Evolutionary conservation across 2,329 filamentous ascomycete species (phyloP).

Genomic region (Macrophomina tecta): DNA sequence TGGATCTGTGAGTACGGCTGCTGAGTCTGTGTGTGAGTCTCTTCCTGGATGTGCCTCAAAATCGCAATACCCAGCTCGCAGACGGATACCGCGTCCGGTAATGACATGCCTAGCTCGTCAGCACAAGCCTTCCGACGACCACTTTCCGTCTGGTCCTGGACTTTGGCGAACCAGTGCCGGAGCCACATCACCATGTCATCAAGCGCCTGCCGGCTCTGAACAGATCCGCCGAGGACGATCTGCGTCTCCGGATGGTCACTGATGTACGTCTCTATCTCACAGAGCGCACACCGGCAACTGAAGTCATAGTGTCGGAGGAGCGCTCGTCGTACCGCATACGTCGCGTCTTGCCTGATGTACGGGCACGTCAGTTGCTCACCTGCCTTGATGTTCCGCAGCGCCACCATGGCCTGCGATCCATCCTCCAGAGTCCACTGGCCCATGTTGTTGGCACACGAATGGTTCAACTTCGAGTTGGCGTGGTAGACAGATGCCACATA

Average conservation of each 20-base stretch:
- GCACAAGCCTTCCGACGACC: too few species aligned
- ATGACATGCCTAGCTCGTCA: too few species aligned
- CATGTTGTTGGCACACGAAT: not conserved
- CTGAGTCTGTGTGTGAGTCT: too few species aligned
- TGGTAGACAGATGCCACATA: not conserved
- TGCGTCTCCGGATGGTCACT: too few species aligned
- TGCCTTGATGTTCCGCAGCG: not conserved
- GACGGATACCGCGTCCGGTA: not conserved
- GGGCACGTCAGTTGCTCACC: conserved; percentile 7
- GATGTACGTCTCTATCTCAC: not conserved
- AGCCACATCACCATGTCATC: not conserved
- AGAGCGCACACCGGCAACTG: not conserved
- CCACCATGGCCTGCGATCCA: not conserved
- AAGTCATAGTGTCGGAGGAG: not conserved
- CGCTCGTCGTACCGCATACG: not conserved
- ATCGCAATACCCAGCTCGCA: too few species aligned
- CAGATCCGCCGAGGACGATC: not conserved
- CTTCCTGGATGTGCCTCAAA: too few species aligned
- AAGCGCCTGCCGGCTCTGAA: not conserved
- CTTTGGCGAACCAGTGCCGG: not conserved
- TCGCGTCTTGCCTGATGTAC: not conserved
- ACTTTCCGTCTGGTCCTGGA: not conserved
- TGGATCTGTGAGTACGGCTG: too few species aligned
- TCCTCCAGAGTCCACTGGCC: not conserved
- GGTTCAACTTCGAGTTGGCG: not conserved